Evolutionary conservation across 176 grass and related monocot species (phyloP).

Genomic region (Typha latifolia): DNA sequence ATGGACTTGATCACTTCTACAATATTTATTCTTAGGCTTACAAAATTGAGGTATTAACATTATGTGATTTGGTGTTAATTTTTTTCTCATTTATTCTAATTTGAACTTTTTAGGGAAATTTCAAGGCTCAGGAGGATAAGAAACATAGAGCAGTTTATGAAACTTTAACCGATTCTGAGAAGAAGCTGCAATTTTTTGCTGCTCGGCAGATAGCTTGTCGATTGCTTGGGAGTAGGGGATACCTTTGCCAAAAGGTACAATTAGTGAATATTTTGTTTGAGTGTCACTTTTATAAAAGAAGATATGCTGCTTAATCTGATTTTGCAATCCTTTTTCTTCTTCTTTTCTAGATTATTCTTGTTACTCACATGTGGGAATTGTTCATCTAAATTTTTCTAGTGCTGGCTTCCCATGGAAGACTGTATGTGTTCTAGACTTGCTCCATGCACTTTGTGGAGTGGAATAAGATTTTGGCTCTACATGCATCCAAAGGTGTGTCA

Average conservation of each 20-base stretch:
- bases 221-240: slow-evolving; percentile 62
- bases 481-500: slow-evolving; percentile 88
- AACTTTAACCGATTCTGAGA: slow-evolving; percentile 47
- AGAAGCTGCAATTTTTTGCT: slow-evolving; percentile 80
- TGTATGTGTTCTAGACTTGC: slow-evolving; percentile 67
- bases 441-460: slow-evolving; percentile 40
- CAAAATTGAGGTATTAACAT: too few species aligned
- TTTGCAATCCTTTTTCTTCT: not conserved
- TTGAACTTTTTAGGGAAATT: slow-evolving; percentile 46
- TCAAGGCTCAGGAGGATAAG: slow-evolving; percentile 71
- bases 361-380: not conserved
- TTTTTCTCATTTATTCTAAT: not conserved
- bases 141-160: slow-evolving; percentile 71
- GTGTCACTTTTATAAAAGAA: too few species aligned
- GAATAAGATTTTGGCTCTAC: slow-evolving; percentile 84
- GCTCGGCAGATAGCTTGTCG: slow-evolving; percentile 90
- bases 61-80: too few species aligned
- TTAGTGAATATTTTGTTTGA: not conserved
- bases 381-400: slow-evolving; percentile 40
- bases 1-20: too few species aligned
- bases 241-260: slow-evolving; percentile 77
- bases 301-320: too few species aligned
- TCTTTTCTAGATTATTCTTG: not conserved
- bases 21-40: too few species aligned
- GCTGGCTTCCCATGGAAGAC: slow-evolving; percentile 83